A percentile compares a stretch with the other conserved stretches of the same genome.
These are phyloP conservation scores for Fraxinus floribunda DNA, from an alignment of 305 asterid species.

Conservation along the genomic window DNA sequence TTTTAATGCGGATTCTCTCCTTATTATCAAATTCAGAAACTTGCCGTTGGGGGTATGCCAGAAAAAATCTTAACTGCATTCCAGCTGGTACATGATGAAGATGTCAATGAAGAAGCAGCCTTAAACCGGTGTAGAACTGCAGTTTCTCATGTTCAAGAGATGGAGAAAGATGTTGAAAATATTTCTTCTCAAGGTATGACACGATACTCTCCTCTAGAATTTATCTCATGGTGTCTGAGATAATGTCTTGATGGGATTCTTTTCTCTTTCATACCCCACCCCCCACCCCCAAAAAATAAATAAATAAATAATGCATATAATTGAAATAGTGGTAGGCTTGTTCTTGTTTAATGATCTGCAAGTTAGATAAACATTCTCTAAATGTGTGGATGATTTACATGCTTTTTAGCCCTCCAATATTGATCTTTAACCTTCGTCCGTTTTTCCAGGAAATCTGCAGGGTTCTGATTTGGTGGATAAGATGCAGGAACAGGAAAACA, in stretches of 20 bases:
- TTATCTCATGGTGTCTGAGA: conserved; percentile 12
- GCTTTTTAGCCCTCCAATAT: conserved; percentile 4
- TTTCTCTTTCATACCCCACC: not conserved
- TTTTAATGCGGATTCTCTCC: conserved; percentile 13
- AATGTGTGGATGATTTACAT: conserved; percentile 2
- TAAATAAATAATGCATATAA: not conserved
- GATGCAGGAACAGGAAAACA: conserved; percentile 65
- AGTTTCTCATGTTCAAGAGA: conserved; percentile 52
- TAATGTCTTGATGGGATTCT: conserved; percentile 12
- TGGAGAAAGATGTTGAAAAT: conserved; percentile 58
- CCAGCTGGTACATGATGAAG: conserved; percentile 69
- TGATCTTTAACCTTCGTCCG: conserved; percentile 7
- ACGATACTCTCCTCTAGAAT: conserved; percentile 8
- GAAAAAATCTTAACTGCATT: conserved; percentile 78
- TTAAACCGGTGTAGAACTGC: conserved; percentile 55
- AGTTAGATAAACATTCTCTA: not conserved
- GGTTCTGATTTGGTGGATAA: conserved; percentile 57
- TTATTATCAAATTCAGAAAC: conserved; percentile 54
- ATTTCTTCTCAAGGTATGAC: conserved; percentile 66
- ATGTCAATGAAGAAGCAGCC: conserved; percentile 64
- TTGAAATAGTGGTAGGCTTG: conserved; percentile 1
- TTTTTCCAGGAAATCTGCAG: conserved; percentile 51
- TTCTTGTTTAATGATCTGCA: not conserved
- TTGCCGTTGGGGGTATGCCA: conserved; percentile 82
- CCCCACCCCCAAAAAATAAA: no score